Evolutionary conservation across 805 yeast species (phyloP).

Genomic region (Ogataea polymorpha): DNA sequence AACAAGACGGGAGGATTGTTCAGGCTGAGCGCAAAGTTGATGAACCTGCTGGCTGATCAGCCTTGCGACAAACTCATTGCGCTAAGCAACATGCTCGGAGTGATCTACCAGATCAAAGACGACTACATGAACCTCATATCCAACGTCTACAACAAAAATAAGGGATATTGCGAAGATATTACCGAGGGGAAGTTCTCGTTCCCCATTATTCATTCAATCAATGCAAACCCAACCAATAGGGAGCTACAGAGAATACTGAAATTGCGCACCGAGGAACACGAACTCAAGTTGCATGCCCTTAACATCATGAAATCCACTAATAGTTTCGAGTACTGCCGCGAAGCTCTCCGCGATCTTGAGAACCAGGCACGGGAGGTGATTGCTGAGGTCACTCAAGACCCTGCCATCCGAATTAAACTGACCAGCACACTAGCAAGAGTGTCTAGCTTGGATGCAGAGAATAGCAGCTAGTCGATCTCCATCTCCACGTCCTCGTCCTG

Average conservation of each 20-base stretch:
- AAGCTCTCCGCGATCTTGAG: slow-evolving; percentile 29
- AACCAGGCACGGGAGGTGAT: slow-evolving; percentile 25
- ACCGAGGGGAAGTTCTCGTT: slow-evolving; percentile 88
- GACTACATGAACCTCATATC: slow-evolving; percentile 72
- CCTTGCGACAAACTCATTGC: slow-evolving; percentile 40
- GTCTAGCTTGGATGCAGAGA: slow-evolving; percentile 2
- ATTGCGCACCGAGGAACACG: slow-evolving; percentile 47
- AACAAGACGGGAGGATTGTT: slow-evolving; percentile 89
- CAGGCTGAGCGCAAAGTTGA: slow-evolving; percentile 64
- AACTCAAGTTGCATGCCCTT: slow-evolving; percentile 50
- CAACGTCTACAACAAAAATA: slow-evolving; percentile 48
- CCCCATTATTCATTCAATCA: slow-evolving; percentile 71
- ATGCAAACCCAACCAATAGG: slow-evolving; percentile 34
- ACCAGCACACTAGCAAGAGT: slow-evolving; percentile 9
- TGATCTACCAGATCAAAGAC: slow-evolving; percentile 81
- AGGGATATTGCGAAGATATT: slow-evolving; percentile 83
- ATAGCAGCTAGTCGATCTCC: slow-evolving; percentile 5
- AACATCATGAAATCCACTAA: slow-evolving; percentile 40
- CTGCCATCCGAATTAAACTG: slow-evolving; percentile 7
- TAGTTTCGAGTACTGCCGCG: slow-evolving; percentile 39
- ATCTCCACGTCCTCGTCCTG: slow-evolving; percentile 4
- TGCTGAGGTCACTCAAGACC: slow-evolving; percentile 15
- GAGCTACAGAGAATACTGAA: slow-evolving; percentile 50
- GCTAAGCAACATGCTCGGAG: slow-evolving; percentile 73
- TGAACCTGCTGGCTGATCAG: slow-evolving; percentile 36